Evolutionary conservation across 371 early-diverging fungal genomes (phyloP).

Genomic region (Coemansia sp.): DNA sequence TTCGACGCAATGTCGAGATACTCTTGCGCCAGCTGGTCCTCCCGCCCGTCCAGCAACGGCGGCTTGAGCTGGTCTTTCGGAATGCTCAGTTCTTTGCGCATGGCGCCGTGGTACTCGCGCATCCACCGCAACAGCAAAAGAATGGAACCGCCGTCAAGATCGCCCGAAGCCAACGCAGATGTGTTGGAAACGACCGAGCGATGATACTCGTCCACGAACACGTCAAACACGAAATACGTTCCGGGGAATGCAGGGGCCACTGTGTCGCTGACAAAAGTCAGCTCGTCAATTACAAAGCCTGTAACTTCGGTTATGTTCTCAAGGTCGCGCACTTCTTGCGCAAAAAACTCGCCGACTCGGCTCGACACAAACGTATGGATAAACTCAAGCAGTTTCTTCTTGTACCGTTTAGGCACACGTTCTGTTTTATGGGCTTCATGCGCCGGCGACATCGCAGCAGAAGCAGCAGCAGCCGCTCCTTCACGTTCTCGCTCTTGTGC

Average conservation of each 20-base stretch:
- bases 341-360: slow-evolving; percentile 47
- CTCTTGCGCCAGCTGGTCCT: slow-evolving; percentile 80
- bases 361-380: slow-evolving; percentile 31
- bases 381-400: slow-evolving; percentile 42
- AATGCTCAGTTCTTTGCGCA: slow-evolving; percentile 83
- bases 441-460: slow-evolving; percentile 1
- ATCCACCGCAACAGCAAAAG: slow-evolving; percentile 83
- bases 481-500: slow-evolving; percentile 73
- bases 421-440: slow-evolving; percentile 15
- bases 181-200: slow-evolving; percentile 78
- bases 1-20: slow-evolving; percentile 83
- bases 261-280: slow-evolving; percentile 83
- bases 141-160: slow-evolving; percentile 71
- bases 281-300: slow-evolving; percentile 84
- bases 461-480: slow-evolving; percentile 53
- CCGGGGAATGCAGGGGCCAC: slow-evolving; percentile 86
- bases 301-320: slow-evolving; percentile 64
- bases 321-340: slow-evolving; percentile 37
- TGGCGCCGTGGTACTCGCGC: slow-evolving; percentile 84
- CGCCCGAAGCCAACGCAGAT: slow-evolving; percentile 69
- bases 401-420: slow-evolving; percentile 44
- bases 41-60: slow-evolving; percentile 85
- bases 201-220: slow-evolving; percentile 92
- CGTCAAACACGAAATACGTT: slow-evolving; percentile 87
- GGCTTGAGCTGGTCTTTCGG: slow-evolving; percentile 91